A percentile compares a stretch with the other conserved stretches of the same genome.
These are phyloP conservation scores for Gonium pectorale DNA, from an alignment of 139 green algal species.

Conservation along the genomic window DNA sequence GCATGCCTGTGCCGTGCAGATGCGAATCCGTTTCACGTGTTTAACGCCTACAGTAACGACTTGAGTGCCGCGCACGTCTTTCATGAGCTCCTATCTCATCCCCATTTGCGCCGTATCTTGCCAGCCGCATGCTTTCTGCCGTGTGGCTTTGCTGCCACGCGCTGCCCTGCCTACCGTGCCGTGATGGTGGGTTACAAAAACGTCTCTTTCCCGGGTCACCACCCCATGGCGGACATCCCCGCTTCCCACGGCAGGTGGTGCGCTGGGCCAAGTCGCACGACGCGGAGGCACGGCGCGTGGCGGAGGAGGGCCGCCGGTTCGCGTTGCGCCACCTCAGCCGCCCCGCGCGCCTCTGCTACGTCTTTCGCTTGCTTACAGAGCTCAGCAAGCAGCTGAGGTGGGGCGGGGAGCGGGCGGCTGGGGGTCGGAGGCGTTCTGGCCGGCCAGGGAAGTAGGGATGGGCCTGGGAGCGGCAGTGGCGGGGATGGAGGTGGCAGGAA, in stretches of 20 bases:
- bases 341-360: conserved; percentile 35
- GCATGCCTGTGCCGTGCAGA: background rate
- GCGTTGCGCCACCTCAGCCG: conserved; percentile 8
- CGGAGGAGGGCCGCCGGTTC: background rate
- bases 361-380: conserved; percentile 13
- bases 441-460: background rate
- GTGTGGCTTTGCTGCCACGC: background rate
- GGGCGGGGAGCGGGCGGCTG: background rate
- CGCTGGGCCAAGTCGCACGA: conserved; percentile 25
- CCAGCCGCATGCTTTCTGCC: background rate
- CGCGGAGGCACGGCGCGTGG: conserved; percentile 2
- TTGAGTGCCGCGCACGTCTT: background rate
- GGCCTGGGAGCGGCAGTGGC: background rate
- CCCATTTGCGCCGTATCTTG: background rate
- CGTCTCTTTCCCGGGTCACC: too few species aligned
- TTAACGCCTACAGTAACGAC: background rate
- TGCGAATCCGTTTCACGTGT: background rate
- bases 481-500: background rate
- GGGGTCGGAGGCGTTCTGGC: background rate
- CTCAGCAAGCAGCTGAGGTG: conserved; percentile 25
- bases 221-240: too few species aligned
- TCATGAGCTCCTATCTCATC: too few species aligned
- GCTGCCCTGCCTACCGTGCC: background rate
- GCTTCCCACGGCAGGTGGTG: background rate
- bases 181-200: background rate